Base-by-base conservation (phyloP, 2,329 filamentous ascomycete species). In the Chaetomiaceae sp. region DNA sequence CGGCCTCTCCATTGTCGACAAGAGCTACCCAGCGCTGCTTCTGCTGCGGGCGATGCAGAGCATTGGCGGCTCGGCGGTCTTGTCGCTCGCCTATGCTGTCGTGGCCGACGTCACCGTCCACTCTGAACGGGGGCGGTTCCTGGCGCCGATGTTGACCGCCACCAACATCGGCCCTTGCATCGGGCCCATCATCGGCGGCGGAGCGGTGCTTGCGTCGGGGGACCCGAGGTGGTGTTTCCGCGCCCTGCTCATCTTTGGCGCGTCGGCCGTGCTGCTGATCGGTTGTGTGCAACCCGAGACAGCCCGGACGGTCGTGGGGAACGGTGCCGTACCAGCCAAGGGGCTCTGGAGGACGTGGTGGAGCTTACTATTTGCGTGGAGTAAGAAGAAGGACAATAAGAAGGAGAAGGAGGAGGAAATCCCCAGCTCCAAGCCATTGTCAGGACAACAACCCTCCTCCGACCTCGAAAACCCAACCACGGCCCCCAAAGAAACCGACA, bases 81-180 rank as follows among this genome's bases (percentile, higher is more conserved):
- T 48, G 8, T 48, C 45, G 7, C 45, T 48, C 11, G 45, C 45
- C 5, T 40, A 48, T 14, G 45, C 34, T 16, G 45, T 48, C 11
- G 45, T 48, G 2, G 45, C 45, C n/a, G 45, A 48, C 9, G 45
- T 48, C n/a, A 40, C 45, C 9, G 45, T 48, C 25, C 45, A 48
- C 10, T 38, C 45, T 23, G 45, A 48, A 11, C 25, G 45, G 13
- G 45, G 45, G 16, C 25, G 34, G 23, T 48, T 48, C 18, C 45
- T 48, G 16, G 45, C 45, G n/a, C 45, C 45, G 8, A 38, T 48
- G 45, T 23, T 48, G 25, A 48, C 45, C 10, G 45, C 45, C 23
- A 48, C 45, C 36, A 48, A 48, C 14, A 40, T 48, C 16, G 45
- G 45, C 20, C 45, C 45, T 1, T 48, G 45, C 16, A 48, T 48